Base-by-base conservation (phyloP, 192 early-diverging fungal genomes). In the Obelidium mucronatum region DNA sequence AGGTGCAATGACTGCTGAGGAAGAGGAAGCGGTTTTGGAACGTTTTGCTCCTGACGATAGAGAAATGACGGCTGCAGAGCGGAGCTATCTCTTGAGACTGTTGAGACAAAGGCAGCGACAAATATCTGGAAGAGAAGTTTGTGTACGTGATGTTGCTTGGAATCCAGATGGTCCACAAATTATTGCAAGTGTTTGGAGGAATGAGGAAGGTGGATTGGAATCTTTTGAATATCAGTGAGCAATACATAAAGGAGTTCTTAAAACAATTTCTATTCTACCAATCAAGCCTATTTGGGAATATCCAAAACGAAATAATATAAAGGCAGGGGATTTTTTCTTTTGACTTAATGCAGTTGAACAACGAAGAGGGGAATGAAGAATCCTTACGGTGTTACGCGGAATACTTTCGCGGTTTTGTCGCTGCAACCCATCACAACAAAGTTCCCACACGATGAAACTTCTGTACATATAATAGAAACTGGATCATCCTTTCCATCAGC, bases 101-200 rank as follows among this genome's bases (percentile, higher is more conserved):
- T 59, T 44, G 26, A 48, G 44, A 19, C 11, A 6, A 15, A 34
- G 34, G 60, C 55, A 42, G 35, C 42, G 39, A 24, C 15, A 4
- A 30, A 17, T 37, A 39, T 24, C 24, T 33, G 26, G 34, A 33
- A 71, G 26, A 40, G 17, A 19, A 15, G 35, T 11, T 24, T 79
- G 66, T 44, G 67, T 72, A 35, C 35, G 81, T 31, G 81, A 83
- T 62, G 78, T 79, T 19, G 61, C 60, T 11, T 83, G 81, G 81
- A 78, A 80, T 74, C 81, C 81, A 4, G 4, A 59, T 36, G 36
- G 61, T 39, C 78, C 78, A 11, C 56, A 44, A 22, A 77, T 83
- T 4, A 65, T 82, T 24, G 69, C 48, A 33, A 65, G 60, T 48
- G 48, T 65, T 28, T 74, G 73, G 73, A 65, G n/a, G 24, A 61